Base-by-base conservation (phyloP, 768 basidiomycete genomes). In the Rhodotorula babjevae region DNA sequence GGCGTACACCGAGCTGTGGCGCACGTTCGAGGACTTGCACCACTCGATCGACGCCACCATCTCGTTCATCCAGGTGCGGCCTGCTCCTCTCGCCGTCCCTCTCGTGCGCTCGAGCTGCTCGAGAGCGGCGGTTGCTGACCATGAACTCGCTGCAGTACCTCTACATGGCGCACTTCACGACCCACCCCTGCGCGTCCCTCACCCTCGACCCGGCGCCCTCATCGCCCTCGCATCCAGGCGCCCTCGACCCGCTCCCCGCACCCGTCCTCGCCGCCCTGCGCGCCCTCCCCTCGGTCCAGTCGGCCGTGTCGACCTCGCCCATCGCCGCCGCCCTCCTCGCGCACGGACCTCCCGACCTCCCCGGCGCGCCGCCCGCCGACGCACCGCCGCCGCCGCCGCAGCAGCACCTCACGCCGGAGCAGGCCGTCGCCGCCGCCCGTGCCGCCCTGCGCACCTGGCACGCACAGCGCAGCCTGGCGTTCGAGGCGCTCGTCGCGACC, bases 1-100 rank as follows among this genome's bases (percentile, higher is more conserved):
- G 47, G 62, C 42, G 1, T 76, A 65, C 46, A 33, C 14, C 15
- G 68, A 71, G 29, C 42, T 78, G 18, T 71, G 69, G 56, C 40
- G 67, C 19, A 65, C 67, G 10, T 78, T 78, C 56, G 62, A 71
- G 58, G 76, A 77, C 59, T 19, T 72, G 21, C 65, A 78, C 52
- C 74, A 76, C 25, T 77, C 76, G 29, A 73, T 77, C 52, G 76
- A 78, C 49, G 72, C 73, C 27, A 63, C 71, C 0, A 62, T 77
- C 27, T 73, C 74, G 18, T 70, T 46, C 23, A 27, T 78, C 12
- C 75, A 78, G 65, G 76, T 77, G 25, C 36, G 69, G n/a, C n/a
- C n/a, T n/a, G n/a, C n/a, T n/a, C 25, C 2, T 25, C 42, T 25
- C 15, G 15, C 49, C 18, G n/a, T 63, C 27, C 25, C 12, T 23